Conservation (phyloP, 495 filamentous ascomycete species). For the Xylaria sp. region DNA sequence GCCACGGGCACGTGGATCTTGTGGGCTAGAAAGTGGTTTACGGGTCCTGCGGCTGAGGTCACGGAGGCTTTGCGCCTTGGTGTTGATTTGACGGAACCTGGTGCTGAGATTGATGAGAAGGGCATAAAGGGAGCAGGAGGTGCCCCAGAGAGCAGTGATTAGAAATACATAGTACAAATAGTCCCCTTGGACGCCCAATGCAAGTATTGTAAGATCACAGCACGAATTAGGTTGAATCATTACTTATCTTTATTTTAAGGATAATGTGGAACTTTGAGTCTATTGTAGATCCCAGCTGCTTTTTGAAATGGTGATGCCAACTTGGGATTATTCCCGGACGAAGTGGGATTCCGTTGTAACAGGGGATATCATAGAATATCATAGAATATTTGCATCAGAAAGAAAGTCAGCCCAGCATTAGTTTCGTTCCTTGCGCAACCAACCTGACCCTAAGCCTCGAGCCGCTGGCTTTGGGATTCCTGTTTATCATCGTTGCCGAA, state of each 20-base stretch:
- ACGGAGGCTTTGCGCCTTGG: conserved; percentile 56
- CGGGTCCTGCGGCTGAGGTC: conserved; percentile 61
- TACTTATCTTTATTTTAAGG: conserved; percentile 4
- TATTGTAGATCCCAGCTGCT: not conserved
- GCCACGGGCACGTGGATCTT: conserved; percentile 35
- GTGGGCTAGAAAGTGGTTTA: conserved; percentile 65
- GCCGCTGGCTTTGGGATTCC: conserved; percentile 41
- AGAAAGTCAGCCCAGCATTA: not conserved
- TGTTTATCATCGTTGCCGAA: conserved; percentile 51
- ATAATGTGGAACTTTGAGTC: not conserved
- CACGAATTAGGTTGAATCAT: not conserved
- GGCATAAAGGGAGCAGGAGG: not conserved
- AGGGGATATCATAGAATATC: conserved; percentile 20
- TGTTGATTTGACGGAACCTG: conserved; percentile 55
- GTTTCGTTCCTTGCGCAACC: not conserved
- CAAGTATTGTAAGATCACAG: not conserved
- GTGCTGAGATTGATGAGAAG: conserved; percentile 52
- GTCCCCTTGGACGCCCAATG: not conserved
- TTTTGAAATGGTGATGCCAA: not conserved
- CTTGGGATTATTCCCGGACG: not conserved
- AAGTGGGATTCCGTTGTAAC: not conserved
- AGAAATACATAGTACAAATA: not conserved
- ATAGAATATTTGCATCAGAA: conserved; percentile 1
- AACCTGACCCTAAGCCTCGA: conserved; percentile 6
- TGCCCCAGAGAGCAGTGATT: conserved; percentile 8